A percentile compares a stretch with the other conserved stretches of the same genome.
Conservation (phyloP, 2,329 filamentous ascomycete species). For the Scedosporium apiospermum region DNA sequence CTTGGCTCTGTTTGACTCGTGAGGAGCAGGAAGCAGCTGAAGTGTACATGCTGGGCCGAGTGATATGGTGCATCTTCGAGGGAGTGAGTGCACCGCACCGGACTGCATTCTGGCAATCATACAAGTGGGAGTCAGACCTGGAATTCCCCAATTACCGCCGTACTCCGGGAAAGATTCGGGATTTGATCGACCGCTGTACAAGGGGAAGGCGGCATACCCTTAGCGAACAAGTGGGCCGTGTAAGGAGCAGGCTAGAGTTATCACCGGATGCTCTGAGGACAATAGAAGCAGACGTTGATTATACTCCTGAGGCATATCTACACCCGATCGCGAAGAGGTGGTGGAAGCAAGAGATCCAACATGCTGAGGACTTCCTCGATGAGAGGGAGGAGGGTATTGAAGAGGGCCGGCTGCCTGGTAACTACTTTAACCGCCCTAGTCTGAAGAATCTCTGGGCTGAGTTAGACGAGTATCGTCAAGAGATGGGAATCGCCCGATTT, state of each 20-base stretch:
- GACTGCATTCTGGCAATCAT: conserved; percentile 49
- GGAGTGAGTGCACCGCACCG: conserved; percentile 48
- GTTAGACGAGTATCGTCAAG: conserved; percentile 15
- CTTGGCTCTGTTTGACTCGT: conserved; percentile 43
- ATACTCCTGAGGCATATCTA: conserved; percentile 11
- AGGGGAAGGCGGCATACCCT: conserved; percentile 34
- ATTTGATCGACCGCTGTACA: conserved; percentile 43
- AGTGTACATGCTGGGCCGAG: conserved; percentile 53
- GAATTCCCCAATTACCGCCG: conserved; percentile 44
- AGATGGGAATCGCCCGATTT: neutral
- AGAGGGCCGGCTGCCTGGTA: conserved; percentile 37
- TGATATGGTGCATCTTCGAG: conserved; percentile 55
- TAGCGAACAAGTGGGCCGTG: conserved; percentile 33
- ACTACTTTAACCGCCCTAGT: conserved; percentile 38
- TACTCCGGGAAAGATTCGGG: conserved; percentile 35
- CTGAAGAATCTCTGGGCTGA: conserved; percentile 31
- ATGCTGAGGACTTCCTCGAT: conserved; percentile 36
- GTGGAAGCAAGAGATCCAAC: conserved; percentile 38
- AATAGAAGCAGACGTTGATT: conserved; percentile 20
- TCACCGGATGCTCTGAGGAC: neutral
- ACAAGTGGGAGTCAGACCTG: conserved; percentile 42
- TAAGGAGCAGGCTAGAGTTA: conserved; percentile 35
- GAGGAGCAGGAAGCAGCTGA: conserved; percentile 47
- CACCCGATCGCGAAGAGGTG: conserved; percentile 27
- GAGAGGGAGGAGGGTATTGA: conserved; percentile 25